Percentiles rank a stretch among this genome's conserved stretches.
These are phyloP conservation scores for Rhodamnia argentea DNA, from an alignment of 345 rosid genomes.

Conservation along the genomic window DNA sequence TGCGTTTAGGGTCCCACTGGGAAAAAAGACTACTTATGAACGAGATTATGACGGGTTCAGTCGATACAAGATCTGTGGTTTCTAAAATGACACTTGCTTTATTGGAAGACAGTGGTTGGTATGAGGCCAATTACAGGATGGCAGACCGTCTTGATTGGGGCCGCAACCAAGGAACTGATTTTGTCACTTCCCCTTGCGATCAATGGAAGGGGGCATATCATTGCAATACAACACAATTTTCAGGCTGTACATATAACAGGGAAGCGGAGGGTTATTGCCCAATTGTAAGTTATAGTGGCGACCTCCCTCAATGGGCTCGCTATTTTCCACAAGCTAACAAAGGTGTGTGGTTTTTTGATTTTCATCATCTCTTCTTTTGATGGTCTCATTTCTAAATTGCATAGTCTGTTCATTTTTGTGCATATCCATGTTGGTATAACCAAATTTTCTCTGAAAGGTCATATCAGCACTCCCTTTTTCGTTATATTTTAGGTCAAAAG, in stretches of 20 bases:
- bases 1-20: conserved; percentile 87
- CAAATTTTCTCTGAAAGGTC: not conserved
- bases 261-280: conserved; percentile 99
- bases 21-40: conserved; percentile 98
- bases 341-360: conserved; percentile 31
- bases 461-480: not conserved
- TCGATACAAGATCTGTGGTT: conserved; percentile 94
- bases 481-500: not conserved
- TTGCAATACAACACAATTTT: conserved; percentile 85
- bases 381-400: not conserved
- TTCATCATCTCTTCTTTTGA: not conserved
- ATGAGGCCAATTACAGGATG: conserved; percentile 95
- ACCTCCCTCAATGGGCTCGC: conserved; percentile 95
- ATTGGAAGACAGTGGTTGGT: conserved; percentile 99
- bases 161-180: conserved; percentile 84
- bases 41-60: conserved; percentile 99
- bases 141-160: conserved; percentile 99
- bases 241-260: conserved; percentile 98
- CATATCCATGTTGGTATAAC: not conserved
- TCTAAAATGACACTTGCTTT: conserved; percentile 96
- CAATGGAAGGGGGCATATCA: conserved; percentile 95
- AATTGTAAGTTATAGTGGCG: conserved; percentile 81
- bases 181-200: conserved; percentile 89
- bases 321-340: conserved; percentile 95
- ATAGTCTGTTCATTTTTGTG: not conserved